phyloP scores from a whole-genome alignment of 1,139 yeast genomes.

The Hyphopichia wangnamkhiaoensis region DNA sequence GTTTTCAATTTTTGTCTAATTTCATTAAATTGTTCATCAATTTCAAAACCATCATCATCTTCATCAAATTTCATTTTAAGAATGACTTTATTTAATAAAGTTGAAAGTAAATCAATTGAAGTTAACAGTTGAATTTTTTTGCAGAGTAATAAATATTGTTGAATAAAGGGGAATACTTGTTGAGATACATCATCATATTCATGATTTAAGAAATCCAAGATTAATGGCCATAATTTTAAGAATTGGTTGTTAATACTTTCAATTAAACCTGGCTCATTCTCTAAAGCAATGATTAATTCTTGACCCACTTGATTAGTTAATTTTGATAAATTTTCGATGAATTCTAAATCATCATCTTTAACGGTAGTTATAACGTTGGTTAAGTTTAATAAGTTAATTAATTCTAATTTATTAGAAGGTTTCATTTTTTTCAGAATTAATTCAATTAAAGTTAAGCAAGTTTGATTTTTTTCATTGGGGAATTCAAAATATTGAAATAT shows the following conservation, averaged over 20 bases:
- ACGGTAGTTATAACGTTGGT: slow-evolving; percentile 51
- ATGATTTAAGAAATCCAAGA: slow-evolving; percentile 69
- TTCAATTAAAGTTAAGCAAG: slow-evolving; percentile 76
- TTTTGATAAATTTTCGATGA: slow-evolving; percentile 75
- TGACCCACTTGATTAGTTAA: slow-evolving; percentile 72
- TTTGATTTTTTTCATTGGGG: slow-evolving; percentile 49
- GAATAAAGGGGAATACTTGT: slow-evolving; percentile 79
- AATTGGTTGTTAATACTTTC: slow-evolving; percentile 35
- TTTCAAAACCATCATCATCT: slow-evolving; percentile 65
- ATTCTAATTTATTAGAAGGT: slow-evolving; percentile 78
- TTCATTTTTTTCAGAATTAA: slow-evolving; percentile 91
- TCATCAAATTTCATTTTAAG: slow-evolving; percentile 79
- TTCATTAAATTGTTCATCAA: slow-evolving; percentile 77
- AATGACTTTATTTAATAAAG: slow-evolving; percentile 68
- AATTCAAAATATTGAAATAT: slow-evolving; percentile 64
- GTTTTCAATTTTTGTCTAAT: slow-evolving; percentile 69
- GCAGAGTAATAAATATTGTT: slow-evolving; percentile 68
- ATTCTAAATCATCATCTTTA: slow-evolving; percentile 55
- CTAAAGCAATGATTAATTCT: slow-evolving; percentile 70
- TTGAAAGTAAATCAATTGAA: slow-evolving; percentile 53
- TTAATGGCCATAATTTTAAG: slow-evolving; percentile 63
- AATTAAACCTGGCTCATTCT: slow-evolving; percentile 49
- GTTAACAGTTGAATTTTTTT: slow-evolving; percentile 52
- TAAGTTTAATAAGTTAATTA: slow-evolving; percentile 68
- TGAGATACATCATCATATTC: slow-evolving; percentile 88